Conservation (phyloP, 2,329 filamentous ascomycete species). For the Sporothrix luriei region DNA sequence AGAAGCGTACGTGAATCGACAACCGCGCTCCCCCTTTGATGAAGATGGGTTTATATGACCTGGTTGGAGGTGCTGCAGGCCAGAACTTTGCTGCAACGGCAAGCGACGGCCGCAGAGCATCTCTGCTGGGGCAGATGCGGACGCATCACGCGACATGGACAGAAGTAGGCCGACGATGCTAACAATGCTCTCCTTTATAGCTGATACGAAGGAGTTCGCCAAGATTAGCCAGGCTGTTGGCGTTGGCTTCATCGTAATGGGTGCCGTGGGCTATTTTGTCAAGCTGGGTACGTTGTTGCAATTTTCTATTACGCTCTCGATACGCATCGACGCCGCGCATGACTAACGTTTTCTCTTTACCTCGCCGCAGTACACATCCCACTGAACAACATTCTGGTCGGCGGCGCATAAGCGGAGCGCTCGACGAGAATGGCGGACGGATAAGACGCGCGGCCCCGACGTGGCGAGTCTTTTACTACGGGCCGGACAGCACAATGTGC, state of each 20-base stretch:
- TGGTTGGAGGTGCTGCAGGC: neutral
- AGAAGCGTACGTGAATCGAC: slow-evolving; percentile 56
- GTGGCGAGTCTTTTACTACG: neutral
- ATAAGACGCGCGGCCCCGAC: neutral
- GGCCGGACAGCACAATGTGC: neutral
- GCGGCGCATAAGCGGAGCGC: slow-evolving; percentile 56
- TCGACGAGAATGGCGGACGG: slow-evolving; percentile 2
- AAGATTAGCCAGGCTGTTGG: slow-evolving; percentile 62
- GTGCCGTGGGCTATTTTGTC: slow-evolving; percentile 69
- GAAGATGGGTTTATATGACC: neutral
- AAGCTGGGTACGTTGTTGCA: slow-evolving; percentile 61
- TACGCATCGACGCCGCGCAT: neutral
- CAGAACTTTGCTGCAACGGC: neutral
- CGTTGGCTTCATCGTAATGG: slow-evolving; percentile 71
- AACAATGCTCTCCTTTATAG: slow-evolving; percentile 42
- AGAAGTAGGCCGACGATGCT: slow-evolving; percentile 25
- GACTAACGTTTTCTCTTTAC: neutral
- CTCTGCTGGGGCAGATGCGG: neutral
- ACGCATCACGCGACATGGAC: slow-evolving; percentile 14
- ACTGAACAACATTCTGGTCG: slow-evolving; percentile 70
- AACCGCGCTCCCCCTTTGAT: neutral
- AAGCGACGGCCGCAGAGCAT: slow-evolving; percentile 4
- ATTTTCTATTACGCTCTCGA: neutral
- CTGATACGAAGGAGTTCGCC: slow-evolving; percentile 58
- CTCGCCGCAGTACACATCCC: slow-evolving; percentile 63